Base-by-base conservation (phyloP, 1,139 yeast species). In the Yamadazyma sp. region DNA sequence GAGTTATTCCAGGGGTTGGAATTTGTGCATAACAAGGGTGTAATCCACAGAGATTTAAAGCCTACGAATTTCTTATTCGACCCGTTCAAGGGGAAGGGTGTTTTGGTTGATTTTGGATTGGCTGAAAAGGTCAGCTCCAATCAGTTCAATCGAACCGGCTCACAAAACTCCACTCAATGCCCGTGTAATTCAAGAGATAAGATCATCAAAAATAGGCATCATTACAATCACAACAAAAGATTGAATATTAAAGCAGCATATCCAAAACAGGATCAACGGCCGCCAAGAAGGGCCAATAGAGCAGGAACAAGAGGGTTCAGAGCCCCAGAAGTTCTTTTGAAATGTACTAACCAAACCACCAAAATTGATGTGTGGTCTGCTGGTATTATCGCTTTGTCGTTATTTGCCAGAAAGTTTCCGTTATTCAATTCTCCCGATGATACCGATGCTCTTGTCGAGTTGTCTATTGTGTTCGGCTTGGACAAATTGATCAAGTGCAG, bases 241-340 rank as follows among this genome's bases (percentile, higher is more conserved):
- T 53, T 67, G 31, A 68, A 68, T 41, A 57, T 70, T 31, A 68
- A 76, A 32, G 80, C 81, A 32, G 95, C 94, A 3, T 86, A 84
- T 53, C 85, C 89, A 6, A 86, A 84, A 53, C 83, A 83, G 48
- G 95, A 87, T 59, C 79, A 80, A 42, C 69, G 97, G 45, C 88
- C 95, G 1, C 89, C 95, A 1, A 76, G 96, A 53, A 73, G 98
- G 43, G 97, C 97, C 1, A 92, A 92, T 55, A 80, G 99, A 52
- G 98, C 98, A 1, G 99, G 99, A 2, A 94, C 99, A 0, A 76
- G 98, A 51, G 97, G 97, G 0, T 89, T 89, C 57, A 73, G 97
- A 48, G 96, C 97, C 0, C 97, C 97, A 0, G 97, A 89, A 57
- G 97, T 89, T 2, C 66, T 90, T 42, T 76, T 89, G 61, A 88